These are phyloP conservation scores for Tolypocladium amazonense DNA, from an alignment of 2,329 filamentous ascomycete species.

Conservation along the genomic window DNA sequence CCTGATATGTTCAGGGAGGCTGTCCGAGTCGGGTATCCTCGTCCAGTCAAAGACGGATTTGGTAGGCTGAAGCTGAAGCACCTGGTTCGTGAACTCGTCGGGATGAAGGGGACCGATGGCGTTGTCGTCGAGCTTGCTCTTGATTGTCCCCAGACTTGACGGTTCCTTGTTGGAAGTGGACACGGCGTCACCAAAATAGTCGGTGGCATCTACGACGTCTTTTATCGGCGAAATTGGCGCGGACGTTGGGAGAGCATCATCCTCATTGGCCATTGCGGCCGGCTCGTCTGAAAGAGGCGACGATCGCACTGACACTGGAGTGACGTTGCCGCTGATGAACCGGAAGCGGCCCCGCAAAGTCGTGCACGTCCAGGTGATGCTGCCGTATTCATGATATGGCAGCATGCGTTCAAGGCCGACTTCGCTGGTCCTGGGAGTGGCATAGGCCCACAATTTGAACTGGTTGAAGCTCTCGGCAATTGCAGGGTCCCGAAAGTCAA, in stretches of 20 bases:
- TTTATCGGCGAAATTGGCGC: conserved; percentile 22
- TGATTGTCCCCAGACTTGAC: neutral
- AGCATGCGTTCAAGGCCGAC: conserved; percentile 41
- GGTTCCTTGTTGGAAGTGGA: neutral
- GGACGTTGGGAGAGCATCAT: conserved; percentile 14
- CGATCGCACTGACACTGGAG: conserved; percentile 20
- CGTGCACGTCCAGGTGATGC: conserved; percentile 58
- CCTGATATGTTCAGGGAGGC: conserved; percentile 58
- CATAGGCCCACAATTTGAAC: conserved; percentile 57
- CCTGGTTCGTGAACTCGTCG: conserved; percentile 31
- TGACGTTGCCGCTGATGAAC: conserved; percentile 50
- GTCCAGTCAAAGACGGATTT: conserved; percentile 64
- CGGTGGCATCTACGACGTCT: conserved; percentile 19
- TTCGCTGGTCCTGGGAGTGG: conserved; percentile 41
- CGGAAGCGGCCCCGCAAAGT: conserved; percentile 59
- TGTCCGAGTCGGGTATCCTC: conserved; percentile 50
- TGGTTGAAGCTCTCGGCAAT: conserved; percentile 39
- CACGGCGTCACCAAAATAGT: conserved; percentile 31
- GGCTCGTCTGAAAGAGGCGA: conserved; percentile 27
- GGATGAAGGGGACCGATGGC: conserved; percentile 19
- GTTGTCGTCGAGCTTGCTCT: conserved; percentile 4
- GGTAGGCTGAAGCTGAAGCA: conserved; percentile 17
- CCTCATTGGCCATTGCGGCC: conserved; percentile 9
- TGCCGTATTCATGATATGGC: conserved; percentile 50
- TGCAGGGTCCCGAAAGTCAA: conserved; percentile 31